Evolutionary conservation across 208 protist genomes (phyloP).

Genomic region (Leishmania arabica): DNA sequence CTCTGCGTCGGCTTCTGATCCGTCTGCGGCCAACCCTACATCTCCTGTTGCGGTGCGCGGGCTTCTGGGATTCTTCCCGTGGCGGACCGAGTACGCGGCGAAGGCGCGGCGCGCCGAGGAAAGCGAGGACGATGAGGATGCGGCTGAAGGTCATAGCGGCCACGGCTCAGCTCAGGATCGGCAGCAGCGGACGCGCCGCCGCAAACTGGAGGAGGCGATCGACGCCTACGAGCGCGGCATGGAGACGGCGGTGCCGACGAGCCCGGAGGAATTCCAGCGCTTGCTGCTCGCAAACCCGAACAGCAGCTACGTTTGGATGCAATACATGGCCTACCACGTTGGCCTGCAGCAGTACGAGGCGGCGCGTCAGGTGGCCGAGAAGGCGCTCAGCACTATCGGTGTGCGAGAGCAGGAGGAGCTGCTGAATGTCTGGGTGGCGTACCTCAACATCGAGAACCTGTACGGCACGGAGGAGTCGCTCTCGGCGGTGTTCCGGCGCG

Average conservation of each 20-base stretch:
- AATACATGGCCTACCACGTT: conserved; percentile 94
- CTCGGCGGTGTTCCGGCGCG: conserved; percentile 80
- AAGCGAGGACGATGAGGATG: conserved; percentile 37
- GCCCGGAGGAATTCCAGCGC: conserved; percentile 89
- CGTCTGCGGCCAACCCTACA: background rate
- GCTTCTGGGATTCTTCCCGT: conserved; percentile 72
- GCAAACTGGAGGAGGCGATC: conserved; percentile 80
- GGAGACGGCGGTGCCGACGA: conserved; percentile 70
- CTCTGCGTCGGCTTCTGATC: conserved; percentile 3
- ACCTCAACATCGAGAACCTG: conserved; percentile 94
- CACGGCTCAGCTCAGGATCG: conserved; percentile 3
- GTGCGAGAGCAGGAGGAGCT: conserved; percentile 80
- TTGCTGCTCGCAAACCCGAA: conserved; percentile 89
- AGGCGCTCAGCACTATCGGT: conserved; percentile 90
- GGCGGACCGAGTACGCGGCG: conserved; percentile 37
- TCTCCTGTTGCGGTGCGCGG: conserved; percentile 18
- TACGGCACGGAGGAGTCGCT: conserved; percentile 92
- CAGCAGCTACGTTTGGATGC: conserved; percentile 93
- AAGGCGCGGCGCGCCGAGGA: conserved; percentile 27
- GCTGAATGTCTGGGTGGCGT: conserved; percentile 94
- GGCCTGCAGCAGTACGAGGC: conserved; percentile 86
- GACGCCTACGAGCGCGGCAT: conserved; percentile 87
- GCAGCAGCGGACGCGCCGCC: conserved; percentile 52
- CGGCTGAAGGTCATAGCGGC: conserved; percentile 14
- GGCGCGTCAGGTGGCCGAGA: conserved; percentile 89